These are phyloP conservation scores for Gossypium bickii DNA, from an alignment of 345 rosid genomes.

Conservation along the genomic window DNA sequence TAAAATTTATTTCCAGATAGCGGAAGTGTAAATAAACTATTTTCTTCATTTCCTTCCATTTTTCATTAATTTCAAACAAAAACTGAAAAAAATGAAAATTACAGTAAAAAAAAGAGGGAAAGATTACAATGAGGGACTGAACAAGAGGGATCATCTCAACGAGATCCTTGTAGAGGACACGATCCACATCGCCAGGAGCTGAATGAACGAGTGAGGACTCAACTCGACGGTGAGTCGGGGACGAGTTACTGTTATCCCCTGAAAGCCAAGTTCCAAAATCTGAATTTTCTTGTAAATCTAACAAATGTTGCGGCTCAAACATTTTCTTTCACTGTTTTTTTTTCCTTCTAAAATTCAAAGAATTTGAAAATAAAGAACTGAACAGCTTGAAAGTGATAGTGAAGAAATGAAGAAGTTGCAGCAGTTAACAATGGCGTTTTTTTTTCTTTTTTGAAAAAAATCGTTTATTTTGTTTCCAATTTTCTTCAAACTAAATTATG, in stretches of 20 bases:
- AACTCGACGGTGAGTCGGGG: slow-evolving; percentile 39
- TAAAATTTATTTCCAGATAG: not conserved
- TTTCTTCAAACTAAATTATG: not conserved
- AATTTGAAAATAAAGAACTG: not conserved
- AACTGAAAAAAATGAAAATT: no score
- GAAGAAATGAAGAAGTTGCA: not conserved
- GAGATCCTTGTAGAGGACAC: no score
- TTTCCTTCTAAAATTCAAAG: not conserved
- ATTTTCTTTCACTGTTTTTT: slow-evolving; percentile 20
- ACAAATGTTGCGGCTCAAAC: slow-evolving; percentile 53
- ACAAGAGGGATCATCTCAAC: no score
- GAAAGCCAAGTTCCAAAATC: slow-evolving; percentile 70
- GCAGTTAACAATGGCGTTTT: not conserved
- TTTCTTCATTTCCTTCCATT: no score
- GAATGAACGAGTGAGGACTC: no score
- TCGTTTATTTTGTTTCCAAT: not conserved
- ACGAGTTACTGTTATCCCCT: slow-evolving; percentile 35
- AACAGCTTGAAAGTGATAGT: not conserved
- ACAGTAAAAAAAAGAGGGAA: no score
- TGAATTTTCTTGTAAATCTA: slow-evolving; percentile 58
- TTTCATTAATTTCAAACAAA: no score
- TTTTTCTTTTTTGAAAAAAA: not conserved
- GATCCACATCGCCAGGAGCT: no score
- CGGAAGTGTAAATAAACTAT: not conserved
- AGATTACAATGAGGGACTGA: no score